Evolutionary conservation across 768 basidiomycete species (phyloP), one percentile per base, ranked within the genome.

Genomic region (Rhodotorula sphaerocarpa): DNA sequence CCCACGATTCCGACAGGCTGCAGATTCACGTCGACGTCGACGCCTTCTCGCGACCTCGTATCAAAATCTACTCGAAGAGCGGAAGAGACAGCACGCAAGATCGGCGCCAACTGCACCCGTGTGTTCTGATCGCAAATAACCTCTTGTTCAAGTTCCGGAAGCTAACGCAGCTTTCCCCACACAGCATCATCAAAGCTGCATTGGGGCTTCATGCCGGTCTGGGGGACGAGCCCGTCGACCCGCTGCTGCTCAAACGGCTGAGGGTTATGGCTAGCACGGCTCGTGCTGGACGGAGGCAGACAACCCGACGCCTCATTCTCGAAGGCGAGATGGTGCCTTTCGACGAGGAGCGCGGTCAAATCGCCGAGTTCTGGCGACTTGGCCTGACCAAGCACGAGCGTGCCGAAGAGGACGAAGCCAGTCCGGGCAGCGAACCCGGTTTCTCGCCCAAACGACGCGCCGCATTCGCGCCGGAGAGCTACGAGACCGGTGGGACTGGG

Each of bases 251-350:
- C 34, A 21, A 51, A 4, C 50, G 50, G 18, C 18, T 51, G 30
- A 14, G 25, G 5, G 27, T 16, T 10, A 30, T 3, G 47, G 27
- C 47, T 46, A 14, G 4, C 21, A 16, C 11, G 27, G 45, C 45
- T 7, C 45, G 1, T 10, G 27, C 7, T n/a, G n/a, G n/a, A n/a
- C n/a, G n/a, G n/a, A n/a, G n/a, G n/a, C n/a, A n/a, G n/a, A n/a
- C n/a, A 12, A 28, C 47, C 18, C 42, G 27, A 46, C 61, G 4
- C 28, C 67, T 80, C 33, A 76, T 83, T 11, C 69, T 86, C 0
- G 91, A 96, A 72, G 90, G 90, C 3, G 91, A 96, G 75, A 88
- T 93, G 84, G 85, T 93, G 9, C 85, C 87, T 0, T 93, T 82
- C 73, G 81, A 86, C 42, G 85, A 84, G 31, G 74, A 73, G 3